Percentiles rank a stretch among this genome's conserved stretches.
Conservation (phyloP, 352 stramenopile species). For the Pythium sukuiense region DNA sequence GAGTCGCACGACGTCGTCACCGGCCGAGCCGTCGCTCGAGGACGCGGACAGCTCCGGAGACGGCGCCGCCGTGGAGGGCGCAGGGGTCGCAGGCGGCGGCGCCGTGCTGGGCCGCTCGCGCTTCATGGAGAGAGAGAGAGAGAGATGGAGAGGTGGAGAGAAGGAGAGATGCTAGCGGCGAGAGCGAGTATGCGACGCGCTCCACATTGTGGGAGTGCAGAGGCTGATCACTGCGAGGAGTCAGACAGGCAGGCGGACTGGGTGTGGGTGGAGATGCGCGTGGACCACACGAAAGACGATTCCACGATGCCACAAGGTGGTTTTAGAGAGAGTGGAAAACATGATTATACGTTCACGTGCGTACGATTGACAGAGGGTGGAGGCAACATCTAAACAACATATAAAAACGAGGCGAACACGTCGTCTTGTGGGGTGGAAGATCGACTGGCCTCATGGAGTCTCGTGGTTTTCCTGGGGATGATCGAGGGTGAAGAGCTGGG, state of each 20-base stretch:
- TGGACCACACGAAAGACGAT: neutral
- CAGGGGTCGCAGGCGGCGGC: neutral
- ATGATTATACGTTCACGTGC: neutral
- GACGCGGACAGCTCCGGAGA: neutral
- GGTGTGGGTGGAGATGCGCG: neutral
- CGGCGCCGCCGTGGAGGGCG: neutral
- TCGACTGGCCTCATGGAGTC: neutral
- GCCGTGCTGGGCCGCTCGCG: slow-evolving; percentile 1
- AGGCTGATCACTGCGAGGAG: neutral
- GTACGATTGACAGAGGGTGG: neutral
- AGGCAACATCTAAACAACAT: neutral
- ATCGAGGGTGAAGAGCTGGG: too few relatives aligned
- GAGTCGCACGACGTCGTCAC: neutral
- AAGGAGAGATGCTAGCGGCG: neutral
- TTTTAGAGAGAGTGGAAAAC: neutral
- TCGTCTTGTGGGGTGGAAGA: neutral
- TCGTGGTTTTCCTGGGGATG: neutral
- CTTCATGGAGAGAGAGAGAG: slow-evolving; percentile 14
- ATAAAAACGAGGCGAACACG: neutral
- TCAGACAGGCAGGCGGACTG: neutral
- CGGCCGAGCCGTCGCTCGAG: neutral
- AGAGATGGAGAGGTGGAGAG: too few relatives aligned
- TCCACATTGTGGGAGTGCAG: neutral
- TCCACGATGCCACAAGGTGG: neutral
- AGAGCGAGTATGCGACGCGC: neutral